Evolutionary conservation across 2,329 filamentous ascomycete species (phyloP).

Genomic region (Ceratocystis cacaofunesta): DNA sequence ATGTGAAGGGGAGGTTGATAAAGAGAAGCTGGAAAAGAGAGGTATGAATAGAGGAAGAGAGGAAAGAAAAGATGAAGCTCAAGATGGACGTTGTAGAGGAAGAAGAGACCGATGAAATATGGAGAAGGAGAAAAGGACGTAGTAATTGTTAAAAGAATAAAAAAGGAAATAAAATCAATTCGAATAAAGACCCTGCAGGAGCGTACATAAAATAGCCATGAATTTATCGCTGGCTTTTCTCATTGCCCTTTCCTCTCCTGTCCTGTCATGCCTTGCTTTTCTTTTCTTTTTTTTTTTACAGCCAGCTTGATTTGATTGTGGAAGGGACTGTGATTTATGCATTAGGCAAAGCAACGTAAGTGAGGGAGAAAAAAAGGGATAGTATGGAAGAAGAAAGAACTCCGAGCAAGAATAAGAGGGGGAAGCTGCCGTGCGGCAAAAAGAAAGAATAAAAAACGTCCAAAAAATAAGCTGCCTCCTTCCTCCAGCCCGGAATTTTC

Average conservation of each 20-base stretch:
- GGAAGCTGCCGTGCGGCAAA: background rate
- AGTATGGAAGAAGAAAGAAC: background rate
- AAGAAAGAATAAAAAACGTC: background rate
- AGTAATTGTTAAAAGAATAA: background rate
- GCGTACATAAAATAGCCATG: background rate
- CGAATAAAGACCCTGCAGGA: background rate
- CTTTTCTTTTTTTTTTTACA: background rate
- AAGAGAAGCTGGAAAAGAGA: background rate
- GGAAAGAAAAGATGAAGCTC: background rate
- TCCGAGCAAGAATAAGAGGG: constrained; percentile 3
- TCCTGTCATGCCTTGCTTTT: background rate
- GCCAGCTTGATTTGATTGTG: background rate
- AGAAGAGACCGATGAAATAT: constrained; percentile 1
- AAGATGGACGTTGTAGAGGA: background rate
- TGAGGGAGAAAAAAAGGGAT: background rate
- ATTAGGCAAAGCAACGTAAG: background rate
- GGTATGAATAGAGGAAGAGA: background rate
- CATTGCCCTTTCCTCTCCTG: background rate
- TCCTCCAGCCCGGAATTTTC: background rate
- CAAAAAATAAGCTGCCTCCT: background rate
- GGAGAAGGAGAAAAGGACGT: background rate
- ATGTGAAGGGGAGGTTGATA: background rate
- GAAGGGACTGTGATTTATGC: constrained; percentile 6
- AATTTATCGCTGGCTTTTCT: background rate
- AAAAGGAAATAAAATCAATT: constrained; percentile 3